Evolutionary conservation across 441 rosid species (phyloP), one percentile per base, ranked within the genome.

Genomic region (Adansonia madagascariensis): DNA sequence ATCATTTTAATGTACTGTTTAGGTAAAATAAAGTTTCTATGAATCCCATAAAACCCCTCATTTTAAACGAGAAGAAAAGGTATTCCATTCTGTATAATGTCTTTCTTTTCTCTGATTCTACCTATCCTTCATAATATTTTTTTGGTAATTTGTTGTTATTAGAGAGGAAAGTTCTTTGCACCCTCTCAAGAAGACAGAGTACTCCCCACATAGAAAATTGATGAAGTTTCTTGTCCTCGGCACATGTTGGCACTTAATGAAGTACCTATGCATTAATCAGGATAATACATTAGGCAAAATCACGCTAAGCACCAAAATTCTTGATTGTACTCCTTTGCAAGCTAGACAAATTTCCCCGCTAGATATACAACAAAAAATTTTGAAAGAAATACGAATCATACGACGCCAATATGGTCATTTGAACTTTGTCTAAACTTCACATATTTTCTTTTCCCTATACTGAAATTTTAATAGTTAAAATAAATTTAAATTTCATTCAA

Each of bases 111-210:
- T 46, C 12, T 15, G 44, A 44, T 15, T 35, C 44, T 18, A 39
- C 27, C 72, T 27, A 70, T 43, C 59, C 43, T 11, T 65, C 66
- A 20, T 53, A 41, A 53, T 39, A 14, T 71, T 62, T 61, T 39
- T 7, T 59, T 3, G 8, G 50, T 31, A 22, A 62, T 53, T 20
- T 18, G 14, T 55, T 27, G 22, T 35, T 44, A 49, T 65, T 31
- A 3, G 20, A 8, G 22, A 35, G 77, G 82, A 78, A 82, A 52
- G 52, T 76, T 55, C 77, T 44, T 20, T 17, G 73, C n/a, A 76
- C n/a, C 47, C 15, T 27, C 80, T 53, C 17, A 71, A 61, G 49
- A 71, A 50, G 55, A 49, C 11, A 64, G 41, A 39, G 69, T 3
- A 41, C n/a, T 69, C 50, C 35, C 63, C n/a, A 44, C 63, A 62